Percentiles rank a stretch among this genome's conserved stretches.
Evolutionary conservation across 177 flowering plant genomes (phyloP).

Genomic region (Telopea speciosissima): DNA sequence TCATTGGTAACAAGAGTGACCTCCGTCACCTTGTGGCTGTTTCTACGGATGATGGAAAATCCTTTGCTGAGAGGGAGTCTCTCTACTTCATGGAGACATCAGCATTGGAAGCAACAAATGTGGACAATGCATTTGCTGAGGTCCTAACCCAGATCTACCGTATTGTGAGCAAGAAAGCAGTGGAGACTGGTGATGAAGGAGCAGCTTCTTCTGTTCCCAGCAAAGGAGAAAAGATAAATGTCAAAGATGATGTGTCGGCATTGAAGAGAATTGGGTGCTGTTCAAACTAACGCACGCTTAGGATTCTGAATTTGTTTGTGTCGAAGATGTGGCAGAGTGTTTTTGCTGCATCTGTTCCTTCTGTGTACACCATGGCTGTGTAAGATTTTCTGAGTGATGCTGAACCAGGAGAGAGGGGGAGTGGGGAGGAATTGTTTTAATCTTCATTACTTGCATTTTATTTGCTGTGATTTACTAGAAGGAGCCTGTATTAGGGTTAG

Average conservation of each 20-base stretch:
- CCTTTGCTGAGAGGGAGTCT: slow-evolving; percentile 52
- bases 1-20: slow-evolving; percentile 39
- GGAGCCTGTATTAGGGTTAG: background rate
- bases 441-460: background rate
- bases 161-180: slow-evolving; percentile 49
- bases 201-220: slow-evolving; percentile 30
- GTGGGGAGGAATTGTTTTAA: background rate
- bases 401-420: background rate
- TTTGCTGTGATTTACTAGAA: background rate
- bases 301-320: background rate
- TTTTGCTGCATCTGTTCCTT: background rate
- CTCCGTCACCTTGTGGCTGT: slow-evolving; percentile 55
- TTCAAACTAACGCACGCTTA: slow-evolving; percentile 30
- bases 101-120: slow-evolving; percentile 56
- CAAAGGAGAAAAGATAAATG: slow-evolving; percentile 46
- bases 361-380: slow-evolving; percentile 1
- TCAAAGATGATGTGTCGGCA: slow-evolving; percentile 43
- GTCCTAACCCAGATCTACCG: slow-evolving; percentile 47
- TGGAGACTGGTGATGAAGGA: slow-evolving; percentile 39
- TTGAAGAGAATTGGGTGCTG: slow-evolving; percentile 47
- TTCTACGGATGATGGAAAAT: slow-evolving; percentile 42
- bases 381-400: background rate
- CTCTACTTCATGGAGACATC: slow-evolving; percentile 67
- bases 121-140: slow-evolving; percentile 51
- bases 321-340: background rate